Conservation (phyloP, 148 eudicot genomes). For the Nyssa sinensis region DNA sequence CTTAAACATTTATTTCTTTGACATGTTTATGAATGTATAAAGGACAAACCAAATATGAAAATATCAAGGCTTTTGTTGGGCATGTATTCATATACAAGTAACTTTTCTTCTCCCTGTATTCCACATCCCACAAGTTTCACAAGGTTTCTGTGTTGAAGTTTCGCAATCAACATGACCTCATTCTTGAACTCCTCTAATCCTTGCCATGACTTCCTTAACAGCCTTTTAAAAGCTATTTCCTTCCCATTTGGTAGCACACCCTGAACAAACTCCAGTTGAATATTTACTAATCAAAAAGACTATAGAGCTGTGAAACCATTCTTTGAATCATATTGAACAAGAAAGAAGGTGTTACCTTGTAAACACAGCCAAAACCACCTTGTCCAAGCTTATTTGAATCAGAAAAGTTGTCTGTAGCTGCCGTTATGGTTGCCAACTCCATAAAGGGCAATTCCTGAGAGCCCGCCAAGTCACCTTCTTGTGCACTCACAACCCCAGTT, state of each 20-base stretch:
- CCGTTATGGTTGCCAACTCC: constrained; percentile 18
- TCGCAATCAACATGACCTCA: not conserved
- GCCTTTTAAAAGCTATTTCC: not conserved
- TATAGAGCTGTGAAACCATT: not conserved
- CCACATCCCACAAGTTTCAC: not conserved
- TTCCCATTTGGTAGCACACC: not conserved
- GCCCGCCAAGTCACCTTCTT: constrained; percentile 16
- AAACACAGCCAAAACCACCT: constrained; percentile 37
- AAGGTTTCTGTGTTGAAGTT: not conserved
- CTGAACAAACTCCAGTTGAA: not conserved
- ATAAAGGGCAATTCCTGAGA: constrained; percentile 24
- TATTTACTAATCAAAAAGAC: not conserved
- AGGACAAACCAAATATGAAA: not conserved
- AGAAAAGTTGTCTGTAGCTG: constrained; percentile 30
- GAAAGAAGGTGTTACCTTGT: constrained; percentile 23
- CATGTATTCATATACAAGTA: not conserved
- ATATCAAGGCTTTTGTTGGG: not conserved
- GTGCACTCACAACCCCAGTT: not conserved
- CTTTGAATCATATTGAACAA: not conserved
- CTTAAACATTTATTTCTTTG: no score
- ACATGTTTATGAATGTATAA: not conserved
- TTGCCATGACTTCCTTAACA: not conserved
- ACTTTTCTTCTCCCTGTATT: not conserved
- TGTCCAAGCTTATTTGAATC: constrained; percentile 22
- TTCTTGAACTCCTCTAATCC: constrained; percentile 2